Conservation (phyloP, 2,329 filamentous ascomycete genomes). For the Cytospora paraplurivora region DNA sequence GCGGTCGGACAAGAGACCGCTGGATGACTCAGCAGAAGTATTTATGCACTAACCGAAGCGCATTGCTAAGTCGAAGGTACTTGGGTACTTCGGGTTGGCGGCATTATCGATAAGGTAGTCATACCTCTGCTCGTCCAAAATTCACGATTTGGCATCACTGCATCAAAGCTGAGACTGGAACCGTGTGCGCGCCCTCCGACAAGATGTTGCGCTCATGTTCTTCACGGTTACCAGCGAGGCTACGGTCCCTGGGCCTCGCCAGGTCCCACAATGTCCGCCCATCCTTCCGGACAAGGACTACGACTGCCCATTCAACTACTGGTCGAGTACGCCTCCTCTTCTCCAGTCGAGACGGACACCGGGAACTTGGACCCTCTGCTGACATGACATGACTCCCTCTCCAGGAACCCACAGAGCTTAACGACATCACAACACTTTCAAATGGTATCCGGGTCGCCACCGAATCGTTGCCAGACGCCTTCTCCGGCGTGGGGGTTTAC, state of each 20-base stretch:
- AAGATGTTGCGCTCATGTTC: constrained; percentile 29
- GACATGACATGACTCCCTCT: not conserved
- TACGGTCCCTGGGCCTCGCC: constrained; percentile 17
- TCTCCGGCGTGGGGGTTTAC: constrained; percentile 93
- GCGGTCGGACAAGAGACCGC: no score
- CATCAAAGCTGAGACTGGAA: not conserved
- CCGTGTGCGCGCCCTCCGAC: not conserved
- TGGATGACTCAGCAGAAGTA: not conserved
- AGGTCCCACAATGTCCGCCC: constrained; percentile 22
- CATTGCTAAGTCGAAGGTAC: not conserved
- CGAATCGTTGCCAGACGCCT: constrained; percentile 90
- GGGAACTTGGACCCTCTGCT: not conserved
- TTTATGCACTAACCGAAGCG: not conserved
- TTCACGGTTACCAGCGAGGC: constrained; percentile 24
- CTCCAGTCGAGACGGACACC: not conserved
- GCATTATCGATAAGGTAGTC: constrained; percentile 26
- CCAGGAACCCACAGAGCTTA: constrained; percentile 82
- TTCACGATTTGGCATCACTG: constrained; percentile 20
- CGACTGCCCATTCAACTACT: constrained; percentile 20
- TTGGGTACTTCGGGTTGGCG: not conserved
- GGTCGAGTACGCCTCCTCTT: constrained; percentile 20
- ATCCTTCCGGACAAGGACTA: constrained; percentile 24
- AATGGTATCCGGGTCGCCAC: constrained; percentile 96
- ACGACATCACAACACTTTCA: constrained; percentile 81
- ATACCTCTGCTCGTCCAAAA: constrained; percentile 9